Conservation (phyloP, 2,329 filamentous ascomycete genomes). For the Phaeosphaeriaceae sp. region DNA sequence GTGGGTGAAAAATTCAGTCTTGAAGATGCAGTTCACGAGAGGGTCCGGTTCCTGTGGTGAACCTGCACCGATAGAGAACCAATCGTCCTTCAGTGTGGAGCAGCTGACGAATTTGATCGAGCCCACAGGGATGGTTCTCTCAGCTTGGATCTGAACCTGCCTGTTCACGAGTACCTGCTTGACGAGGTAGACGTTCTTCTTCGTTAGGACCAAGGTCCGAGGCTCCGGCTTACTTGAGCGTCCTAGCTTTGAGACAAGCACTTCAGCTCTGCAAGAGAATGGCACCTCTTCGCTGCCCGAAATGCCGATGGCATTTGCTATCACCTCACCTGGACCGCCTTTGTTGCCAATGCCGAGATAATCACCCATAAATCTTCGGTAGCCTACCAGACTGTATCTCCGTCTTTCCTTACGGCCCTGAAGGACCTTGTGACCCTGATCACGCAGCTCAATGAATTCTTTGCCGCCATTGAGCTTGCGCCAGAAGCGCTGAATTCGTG, state of each 20-base stretch:
- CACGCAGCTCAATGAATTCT: conserved; percentile 86
- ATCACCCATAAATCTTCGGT: conserved; percentile 90
- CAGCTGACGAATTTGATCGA: conserved; percentile 86
- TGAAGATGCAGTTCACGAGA: conserved; percentile 90
- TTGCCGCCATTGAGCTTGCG: conserved; percentile 89
- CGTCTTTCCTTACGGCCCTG: conserved; percentile 88
- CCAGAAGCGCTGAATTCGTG: conserved; percentile 94
- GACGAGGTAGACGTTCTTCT: conserved; percentile 86
- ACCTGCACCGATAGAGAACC: conserved; percentile 93
- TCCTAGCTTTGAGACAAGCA: conserved; percentile 93
- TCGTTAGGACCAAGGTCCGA: conserved; percentile 83
- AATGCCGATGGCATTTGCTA: conserved; percentile 77
- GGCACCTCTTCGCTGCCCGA: conserved; percentile 75
- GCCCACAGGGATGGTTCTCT: conserved; percentile 81
- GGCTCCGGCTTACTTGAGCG: conserved; percentile 93
- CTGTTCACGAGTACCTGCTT: conserved; percentile 83
- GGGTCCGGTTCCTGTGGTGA: conserved; percentile 91
- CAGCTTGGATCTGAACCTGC: conserved; percentile 79
- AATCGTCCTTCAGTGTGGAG: conserved; percentile 88
- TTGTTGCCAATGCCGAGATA: conserved; percentile 88
- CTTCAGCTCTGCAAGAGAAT: conserved; percentile 90
- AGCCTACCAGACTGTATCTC: conserved; percentile 89
- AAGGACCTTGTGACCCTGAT: conserved; percentile 84
- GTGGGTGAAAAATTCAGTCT: conserved; percentile 96
- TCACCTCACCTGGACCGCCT: conserved; percentile 79